A percentile compares a stretch with the other conserved stretches of the same genome.
phyloP scores from a whole-genome alignment of 2,329 filamentous ascomycete species.

The Aspergillus sp. region DNA sequence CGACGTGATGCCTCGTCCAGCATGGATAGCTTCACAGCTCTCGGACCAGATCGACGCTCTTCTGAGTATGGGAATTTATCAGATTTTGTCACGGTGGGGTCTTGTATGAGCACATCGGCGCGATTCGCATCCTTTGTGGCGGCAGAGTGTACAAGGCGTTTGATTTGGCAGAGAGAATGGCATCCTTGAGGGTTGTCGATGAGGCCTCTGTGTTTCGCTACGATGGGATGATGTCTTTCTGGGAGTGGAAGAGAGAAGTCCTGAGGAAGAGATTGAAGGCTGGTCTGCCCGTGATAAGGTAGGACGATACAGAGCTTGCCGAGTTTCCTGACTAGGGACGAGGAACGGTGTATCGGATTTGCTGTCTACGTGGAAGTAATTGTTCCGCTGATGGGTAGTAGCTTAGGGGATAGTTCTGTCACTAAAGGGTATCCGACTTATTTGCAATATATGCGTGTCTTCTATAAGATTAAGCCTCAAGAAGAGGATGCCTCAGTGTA shows the following conservation, averaged over 20 bases:
- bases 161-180: neutral
- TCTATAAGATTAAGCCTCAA: too few species aligned
- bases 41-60: neutral
- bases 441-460: too few species aligned
- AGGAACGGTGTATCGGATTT: too few species aligned
- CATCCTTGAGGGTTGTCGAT: neutral
- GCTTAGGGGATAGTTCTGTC: too few species aligned
- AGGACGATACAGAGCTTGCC: neutral
- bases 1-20: neutral
- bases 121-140: slow-evolving; percentile 1
- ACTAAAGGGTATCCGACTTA: too few species aligned
- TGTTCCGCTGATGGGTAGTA: too few species aligned
- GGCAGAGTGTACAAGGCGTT: neutral
- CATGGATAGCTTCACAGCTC: neutral
- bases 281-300: neutral
- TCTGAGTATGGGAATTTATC: neutral
- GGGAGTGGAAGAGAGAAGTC: too few species aligned
- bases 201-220: too few species aligned
- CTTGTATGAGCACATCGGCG: slow-evolving; percentile 9
- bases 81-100: neutral
- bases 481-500: too few species aligned
- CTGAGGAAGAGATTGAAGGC: neutral
- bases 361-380: too few species aligned
- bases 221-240: neutral
- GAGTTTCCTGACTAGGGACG: neutral